Evolutionary conservation across 78 protist genomes (phyloP).

Genomic region (Dictyostelium brefeldianum): DNA sequence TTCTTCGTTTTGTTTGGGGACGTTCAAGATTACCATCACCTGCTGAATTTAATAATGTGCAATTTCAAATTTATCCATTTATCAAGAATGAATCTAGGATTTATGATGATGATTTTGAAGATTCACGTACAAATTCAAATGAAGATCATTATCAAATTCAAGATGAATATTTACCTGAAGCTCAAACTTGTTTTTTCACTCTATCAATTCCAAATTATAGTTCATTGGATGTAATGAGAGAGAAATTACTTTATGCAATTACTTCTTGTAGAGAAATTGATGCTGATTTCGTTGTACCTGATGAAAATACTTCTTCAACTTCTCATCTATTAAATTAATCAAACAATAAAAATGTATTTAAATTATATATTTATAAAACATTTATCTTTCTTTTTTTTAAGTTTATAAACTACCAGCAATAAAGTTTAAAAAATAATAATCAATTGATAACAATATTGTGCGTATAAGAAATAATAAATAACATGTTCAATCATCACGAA

Average conservation of each 20-base stretch:
- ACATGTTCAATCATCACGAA: no score
- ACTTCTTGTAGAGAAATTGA: conserved; percentile 90
- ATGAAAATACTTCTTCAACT: background rate
- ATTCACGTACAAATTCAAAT: background rate
- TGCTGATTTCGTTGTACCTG: conserved; percentile 79
- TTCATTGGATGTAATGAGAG: conserved; percentile 55
- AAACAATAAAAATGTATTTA: no score
- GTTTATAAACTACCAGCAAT: no score
- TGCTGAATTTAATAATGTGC: conserved; percentile 39
- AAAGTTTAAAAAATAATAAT: no score
- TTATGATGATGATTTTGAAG: conserved; percentile 51
- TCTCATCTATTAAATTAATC: no score
- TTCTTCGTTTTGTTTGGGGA: conserved; percentile 86
- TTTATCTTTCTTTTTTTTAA: no score
- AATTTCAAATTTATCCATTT: conserved; percentile 63
- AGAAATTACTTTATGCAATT: conserved; percentile 90
- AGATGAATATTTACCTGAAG: conserved; percentile 80
- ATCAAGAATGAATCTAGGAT: conserved; percentile 27
- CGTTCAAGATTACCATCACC: conserved; percentile 85
- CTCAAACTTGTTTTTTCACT: conserved; percentile 94
- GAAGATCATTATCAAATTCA: conserved; percentile 12
- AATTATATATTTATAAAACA: no score
- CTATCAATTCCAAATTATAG: conserved; percentile 90
- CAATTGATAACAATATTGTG: no score
- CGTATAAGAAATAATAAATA: no score